A percentile compares a stretch with the other conserved stretches of the same genome.
Evolutionary conservation across 495 filamentous ascomycete genomes (phyloP).

Genomic region (Astrothelium subdiscretum): DNA sequence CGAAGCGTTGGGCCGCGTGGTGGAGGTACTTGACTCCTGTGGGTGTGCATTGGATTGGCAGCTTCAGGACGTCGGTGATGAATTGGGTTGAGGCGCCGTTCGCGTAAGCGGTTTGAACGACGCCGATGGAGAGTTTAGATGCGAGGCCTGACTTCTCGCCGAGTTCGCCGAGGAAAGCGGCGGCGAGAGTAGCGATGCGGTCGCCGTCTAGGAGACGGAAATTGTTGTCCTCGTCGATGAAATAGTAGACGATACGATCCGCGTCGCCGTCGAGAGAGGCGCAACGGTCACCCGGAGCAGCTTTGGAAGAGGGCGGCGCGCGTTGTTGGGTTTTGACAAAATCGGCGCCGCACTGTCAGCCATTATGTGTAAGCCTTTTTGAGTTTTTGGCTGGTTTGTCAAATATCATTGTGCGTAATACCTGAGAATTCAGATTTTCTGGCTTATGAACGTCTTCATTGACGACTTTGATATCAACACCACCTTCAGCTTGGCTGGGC

Average conservation of each 20-base stretch:
- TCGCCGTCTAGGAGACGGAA: conserved; percentile 94
- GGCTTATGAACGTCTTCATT: conserved; percentile 87
- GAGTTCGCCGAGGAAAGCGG: conserved; percentile 86
- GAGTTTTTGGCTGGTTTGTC: not conserved
- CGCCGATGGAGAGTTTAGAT: conserved; percentile 72
- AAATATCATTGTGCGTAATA: conserved; percentile 23
- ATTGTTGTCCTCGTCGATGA: conserved; percentile 62
- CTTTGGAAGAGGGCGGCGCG: conserved; percentile 73
- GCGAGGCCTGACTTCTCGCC: conserved; percentile 65
- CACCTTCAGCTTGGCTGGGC: conserved; percentile 47
- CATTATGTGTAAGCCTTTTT: not conserved
- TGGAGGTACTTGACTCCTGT: conserved; percentile 97
- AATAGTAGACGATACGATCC: conserved; percentile 93
- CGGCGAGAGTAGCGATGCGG: conserved; percentile 88
- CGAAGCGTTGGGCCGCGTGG: conserved; percentile 81
- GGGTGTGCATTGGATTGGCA: conserved; percentile 83
- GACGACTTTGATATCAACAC: conserved; percentile 70
- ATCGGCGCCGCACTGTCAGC: conserved; percentile 78
- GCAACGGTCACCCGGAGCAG: conserved; percentile 61
- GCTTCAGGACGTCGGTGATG: conserved; percentile 72
- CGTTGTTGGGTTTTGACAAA: conserved; percentile 95
- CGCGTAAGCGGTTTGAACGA: conserved; percentile 95
- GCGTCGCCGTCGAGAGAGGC: conserved; percentile 92
- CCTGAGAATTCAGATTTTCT: conserved; percentile 77
- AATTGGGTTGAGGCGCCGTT: conserved; percentile 93